Conservation (phyloP, 148 eudicot species). For the Chenopodium suecicum region DNA sequence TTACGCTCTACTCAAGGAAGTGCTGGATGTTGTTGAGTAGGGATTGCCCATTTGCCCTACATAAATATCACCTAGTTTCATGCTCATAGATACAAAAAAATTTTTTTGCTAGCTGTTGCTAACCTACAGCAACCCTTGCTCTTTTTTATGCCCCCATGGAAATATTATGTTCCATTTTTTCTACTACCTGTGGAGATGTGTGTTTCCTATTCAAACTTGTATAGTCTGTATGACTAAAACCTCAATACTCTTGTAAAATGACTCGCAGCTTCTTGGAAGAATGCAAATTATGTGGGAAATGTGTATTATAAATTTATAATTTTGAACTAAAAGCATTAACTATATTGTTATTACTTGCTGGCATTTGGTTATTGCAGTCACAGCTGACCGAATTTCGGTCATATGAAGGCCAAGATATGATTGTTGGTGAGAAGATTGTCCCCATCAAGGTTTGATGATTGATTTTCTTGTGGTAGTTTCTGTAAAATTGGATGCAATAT, state of each 20-base stretch:
- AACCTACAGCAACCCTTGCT: no score
- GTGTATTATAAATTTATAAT: background rate
- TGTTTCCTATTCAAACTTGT: background rate
- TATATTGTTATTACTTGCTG: constrained; percentile 11
- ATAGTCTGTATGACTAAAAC: background rate
- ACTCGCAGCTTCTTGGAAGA: background rate
- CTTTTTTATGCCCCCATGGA: no score
- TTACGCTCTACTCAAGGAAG: no score
- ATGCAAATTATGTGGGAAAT: background rate
- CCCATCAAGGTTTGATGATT: constrained; percentile 86
- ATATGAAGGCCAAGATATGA: constrained; percentile 95
- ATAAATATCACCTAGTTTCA: no score
- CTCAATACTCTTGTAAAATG: background rate
- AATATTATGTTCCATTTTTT: no score
- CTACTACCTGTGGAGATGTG: background rate
- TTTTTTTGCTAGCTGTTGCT: no score
- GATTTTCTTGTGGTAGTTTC: constrained; percentile 11
- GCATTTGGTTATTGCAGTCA: constrained; percentile 46
- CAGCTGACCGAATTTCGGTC: constrained; percentile 82
- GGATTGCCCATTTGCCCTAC: no score
- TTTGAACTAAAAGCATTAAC: constrained; percentile 2
- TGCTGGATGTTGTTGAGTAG: no score
- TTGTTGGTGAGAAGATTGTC: constrained; percentile 82
- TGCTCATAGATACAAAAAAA: no score
- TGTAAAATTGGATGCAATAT: constrained; percentile 2